phyloP scores from a whole-genome alignment of 352 stramenopile genomes.

The Thalassiosira exigua region DNA sequence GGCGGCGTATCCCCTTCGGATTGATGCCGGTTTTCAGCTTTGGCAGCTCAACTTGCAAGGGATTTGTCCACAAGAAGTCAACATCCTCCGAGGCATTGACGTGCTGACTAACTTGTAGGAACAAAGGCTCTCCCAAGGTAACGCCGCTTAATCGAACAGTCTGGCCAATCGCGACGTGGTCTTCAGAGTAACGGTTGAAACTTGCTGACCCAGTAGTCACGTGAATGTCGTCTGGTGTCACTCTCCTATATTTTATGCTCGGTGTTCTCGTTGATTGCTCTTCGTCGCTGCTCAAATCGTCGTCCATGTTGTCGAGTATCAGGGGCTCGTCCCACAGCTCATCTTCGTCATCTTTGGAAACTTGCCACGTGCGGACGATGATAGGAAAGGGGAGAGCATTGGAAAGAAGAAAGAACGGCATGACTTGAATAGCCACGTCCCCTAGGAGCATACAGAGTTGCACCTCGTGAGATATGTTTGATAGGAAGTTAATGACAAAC shows the following conservation, averaged over 20 bases:
- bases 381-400: constrained; percentile 61
- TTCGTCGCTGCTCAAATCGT: constrained; percentile 45
- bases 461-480: background rate
- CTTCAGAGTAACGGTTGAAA: constrained; percentile 21
- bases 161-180: constrained; percentile 34
- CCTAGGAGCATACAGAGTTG: background rate
- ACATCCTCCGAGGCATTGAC: constrained; percentile 18
- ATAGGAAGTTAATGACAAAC: background rate
- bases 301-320: background rate
- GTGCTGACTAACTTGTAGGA: constrained; percentile 56
- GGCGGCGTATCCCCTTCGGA: background rate
- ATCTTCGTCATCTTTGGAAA: constrained; percentile 43
- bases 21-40: constrained; percentile 13
- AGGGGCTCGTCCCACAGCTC: constrained; percentile 41
- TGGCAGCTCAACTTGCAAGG: background rate
- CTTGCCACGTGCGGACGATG: constrained; percentile 42
- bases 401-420: constrained; percentile 59
- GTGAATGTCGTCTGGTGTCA: constrained; percentile 40
- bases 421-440: constrained; percentile 17
- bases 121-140: constrained; percentile 54
- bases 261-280: constrained; percentile 34
- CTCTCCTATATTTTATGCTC: constrained; percentile 36
- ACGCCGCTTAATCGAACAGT: constrained; percentile 62
- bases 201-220: constrained; percentile 10
- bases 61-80: constrained; percentile 6